phyloP scores from a whole-genome alignment of 495 filamentous ascomycete species.

The Aspergillus mulundensis region DNA sequence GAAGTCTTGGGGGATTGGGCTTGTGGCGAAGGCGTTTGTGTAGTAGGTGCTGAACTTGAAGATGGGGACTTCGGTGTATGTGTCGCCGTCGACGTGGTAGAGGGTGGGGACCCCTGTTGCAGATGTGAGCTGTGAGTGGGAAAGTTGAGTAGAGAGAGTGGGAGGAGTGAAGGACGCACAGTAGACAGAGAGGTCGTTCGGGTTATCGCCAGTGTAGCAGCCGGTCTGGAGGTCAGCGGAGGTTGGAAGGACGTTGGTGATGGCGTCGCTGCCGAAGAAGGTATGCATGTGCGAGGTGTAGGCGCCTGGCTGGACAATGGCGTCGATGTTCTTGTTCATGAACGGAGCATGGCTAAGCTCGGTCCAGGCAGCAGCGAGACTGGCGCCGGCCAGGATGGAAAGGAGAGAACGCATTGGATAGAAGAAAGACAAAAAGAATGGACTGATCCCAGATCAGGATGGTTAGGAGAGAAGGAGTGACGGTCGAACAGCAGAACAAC shows the following conservation, averaged over 20 bases:
- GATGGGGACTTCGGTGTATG: slow-evolving; percentile 13
- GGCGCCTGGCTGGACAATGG: slow-evolving; percentile 16
- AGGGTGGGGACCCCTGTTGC: slow-evolving; percentile 19
- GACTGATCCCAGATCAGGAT: slow-evolving; percentile 8
- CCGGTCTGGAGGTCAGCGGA: slow-evolving; percentile 19
- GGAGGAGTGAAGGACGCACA: background rate
- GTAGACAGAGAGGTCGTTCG: slow-evolving; percentile 22
- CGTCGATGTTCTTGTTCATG: slow-evolving; percentile 25
- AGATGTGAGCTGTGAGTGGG: background rate
- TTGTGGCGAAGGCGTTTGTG: slow-evolving; percentile 9
- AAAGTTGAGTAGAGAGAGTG: background rate
- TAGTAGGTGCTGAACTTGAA: slow-evolving; percentile 23
- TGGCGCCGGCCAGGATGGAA: slow-evolving; percentile 10
- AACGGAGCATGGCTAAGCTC: slow-evolving; percentile 13
- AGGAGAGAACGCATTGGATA: slow-evolving; percentile 12
- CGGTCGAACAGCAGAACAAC: background rate
- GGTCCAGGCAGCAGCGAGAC: slow-evolving; percentile 18
- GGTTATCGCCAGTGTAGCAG: slow-evolving; percentile 18
- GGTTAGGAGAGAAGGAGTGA: background rate
- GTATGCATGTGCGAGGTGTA: slow-evolving; percentile 25
- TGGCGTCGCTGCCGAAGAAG: slow-evolving; percentile 23
- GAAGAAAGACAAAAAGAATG: slow-evolving; percentile 2
- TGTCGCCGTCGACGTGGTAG: slow-evolving; percentile 16
- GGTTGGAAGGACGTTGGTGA: slow-evolving; percentile 15
- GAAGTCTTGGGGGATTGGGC: slow-evolving; percentile 18